These are phyloP conservation scores for Debaryomyces prosopidis DNA, from an alignment of 805 yeast genomes.

Conservation along the genomic window DNA sequence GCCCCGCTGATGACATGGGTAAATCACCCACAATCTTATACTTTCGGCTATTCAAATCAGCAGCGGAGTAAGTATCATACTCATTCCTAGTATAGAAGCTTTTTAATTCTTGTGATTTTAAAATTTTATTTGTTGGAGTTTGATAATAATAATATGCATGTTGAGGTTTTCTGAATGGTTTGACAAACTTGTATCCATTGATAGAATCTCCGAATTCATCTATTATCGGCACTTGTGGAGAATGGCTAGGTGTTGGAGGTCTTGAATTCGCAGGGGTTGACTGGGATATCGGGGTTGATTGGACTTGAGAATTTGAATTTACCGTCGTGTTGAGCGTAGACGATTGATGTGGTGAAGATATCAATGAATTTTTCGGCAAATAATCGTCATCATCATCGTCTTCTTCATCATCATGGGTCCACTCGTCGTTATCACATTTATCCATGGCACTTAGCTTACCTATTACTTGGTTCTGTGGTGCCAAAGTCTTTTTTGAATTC, in stretches of 20 bases:
- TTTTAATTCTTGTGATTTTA: constrained; percentile 13
- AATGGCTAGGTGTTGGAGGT: constrained; percentile 29
- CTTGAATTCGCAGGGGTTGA: constrained; percentile 45
- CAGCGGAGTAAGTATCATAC: constrained; percentile 1
- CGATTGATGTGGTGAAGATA: constrained; percentile 3
- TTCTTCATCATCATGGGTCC: constrained; percentile 5
- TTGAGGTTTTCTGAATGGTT: constrained; percentile 16
- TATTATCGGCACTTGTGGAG: constrained; percentile 16
- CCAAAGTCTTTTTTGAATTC: constrained; percentile 29
- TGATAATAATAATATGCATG: constrained; percentile 15
- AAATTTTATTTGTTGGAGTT: constrained; percentile 20
- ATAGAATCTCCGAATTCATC: constrained; percentile 36
- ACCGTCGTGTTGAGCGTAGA: constrained; percentile 5
- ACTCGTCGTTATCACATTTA: constrained; percentile 6
- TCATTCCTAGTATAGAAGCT: constrained; percentile 26
- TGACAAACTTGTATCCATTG: constrained; percentile 46
- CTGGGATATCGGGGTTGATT: constrained; percentile 41
- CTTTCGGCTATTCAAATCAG: constrained; percentile 6
- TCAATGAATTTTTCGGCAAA: constrained; percentile 7
- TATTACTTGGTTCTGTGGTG: constrained; percentile 15
- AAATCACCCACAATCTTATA: constrained; percentile 32
- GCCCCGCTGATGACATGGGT: constrained; percentile 30
- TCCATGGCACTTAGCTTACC: constrained; percentile 17
- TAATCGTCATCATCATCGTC: constrained; percentile 10
- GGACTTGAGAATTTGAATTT: constrained; percentile 5